Evolutionary conservation across 768 basidiomycete genomes (phyloP).

Genomic region (Strobilomyces confusus): DNA sequence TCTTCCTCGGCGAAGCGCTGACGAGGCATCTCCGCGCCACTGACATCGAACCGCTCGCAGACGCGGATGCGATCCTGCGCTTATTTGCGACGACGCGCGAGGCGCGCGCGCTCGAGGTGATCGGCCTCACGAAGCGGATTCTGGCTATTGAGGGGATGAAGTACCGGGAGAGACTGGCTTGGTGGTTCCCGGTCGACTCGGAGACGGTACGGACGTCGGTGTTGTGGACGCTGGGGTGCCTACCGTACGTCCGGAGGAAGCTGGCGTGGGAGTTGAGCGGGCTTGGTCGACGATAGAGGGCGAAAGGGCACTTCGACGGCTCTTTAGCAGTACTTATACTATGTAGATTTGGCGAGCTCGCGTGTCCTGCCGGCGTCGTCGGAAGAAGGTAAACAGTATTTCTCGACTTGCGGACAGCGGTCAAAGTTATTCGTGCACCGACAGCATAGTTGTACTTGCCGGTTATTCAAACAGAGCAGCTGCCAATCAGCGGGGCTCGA

Average conservation of each 20-base stretch:
- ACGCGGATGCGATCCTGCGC: slow-evolving; percentile 31
- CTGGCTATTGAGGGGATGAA: slow-evolving; percentile 23
- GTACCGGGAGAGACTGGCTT: slow-evolving; percentile 10
- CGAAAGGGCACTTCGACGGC: no score
- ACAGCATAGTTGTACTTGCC: no score
- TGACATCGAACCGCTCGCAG: slow-evolving; percentile 4
- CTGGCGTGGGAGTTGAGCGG: slow-evolving; percentile 1
- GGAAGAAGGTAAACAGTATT: no score
- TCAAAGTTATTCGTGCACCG: no score
- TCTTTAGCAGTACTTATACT: no score
- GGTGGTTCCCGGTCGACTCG: slow-evolving; percentile 28
- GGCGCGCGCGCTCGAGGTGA: slow-evolving; percentile 36
- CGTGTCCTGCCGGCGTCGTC: no score
- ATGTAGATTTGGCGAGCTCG: no score
- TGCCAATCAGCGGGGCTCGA: not conserved
- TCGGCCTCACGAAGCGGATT: slow-evolving; percentile 38
- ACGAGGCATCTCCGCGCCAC: slow-evolving; percentile 30
- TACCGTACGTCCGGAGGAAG: slow-evolving; percentile 6
- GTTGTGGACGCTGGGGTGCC: slow-evolving; percentile 18
- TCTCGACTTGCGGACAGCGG: no score
- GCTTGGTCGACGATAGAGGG: not conserved
- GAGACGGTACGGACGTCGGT: slow-evolving; percentile 24
- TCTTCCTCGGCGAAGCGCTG: slow-evolving; percentile 42
- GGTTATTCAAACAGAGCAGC: no score
- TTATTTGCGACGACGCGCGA: slow-evolving; percentile 36